phyloP scores from a whole-genome alignment of 108 stramenopile genomes.

The Chaetoceros tenuissimus region DNA sequence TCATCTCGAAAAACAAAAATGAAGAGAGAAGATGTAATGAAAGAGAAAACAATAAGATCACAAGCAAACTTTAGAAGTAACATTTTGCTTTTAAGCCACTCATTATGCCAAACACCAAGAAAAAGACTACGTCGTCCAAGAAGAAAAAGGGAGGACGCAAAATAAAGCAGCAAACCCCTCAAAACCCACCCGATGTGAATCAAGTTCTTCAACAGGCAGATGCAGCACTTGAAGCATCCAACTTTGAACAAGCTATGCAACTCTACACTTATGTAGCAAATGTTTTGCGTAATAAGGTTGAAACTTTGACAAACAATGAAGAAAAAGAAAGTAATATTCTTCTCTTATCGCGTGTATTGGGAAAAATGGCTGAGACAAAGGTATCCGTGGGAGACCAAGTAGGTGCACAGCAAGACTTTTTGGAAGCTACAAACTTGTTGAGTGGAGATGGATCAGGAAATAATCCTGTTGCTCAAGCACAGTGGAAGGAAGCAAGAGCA shows the following conservation, averaged over 20 bases:
- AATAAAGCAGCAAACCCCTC: background rate
- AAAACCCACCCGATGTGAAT: background rate
- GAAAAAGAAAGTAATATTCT: constrained; percentile 3
- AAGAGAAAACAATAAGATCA: no score
- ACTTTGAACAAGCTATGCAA: background rate
- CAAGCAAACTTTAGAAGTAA: no score
- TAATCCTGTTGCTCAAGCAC: constrained; percentile 12
- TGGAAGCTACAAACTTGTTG: constrained; percentile 46
- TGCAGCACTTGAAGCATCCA: background rate
- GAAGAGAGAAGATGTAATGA: no score
- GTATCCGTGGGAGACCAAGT: constrained; percentile 59
- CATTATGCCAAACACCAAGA: constrained; percentile 3
- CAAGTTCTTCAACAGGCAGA: background rate
- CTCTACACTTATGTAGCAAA: background rate
- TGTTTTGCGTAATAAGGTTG: background rate
- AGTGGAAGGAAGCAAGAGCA: constrained; percentile 32
- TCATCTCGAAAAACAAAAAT: no score
- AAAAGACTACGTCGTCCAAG: background rate
- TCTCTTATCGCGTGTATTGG: constrained; percentile 42
- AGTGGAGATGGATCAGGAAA: constrained; percentile 14
- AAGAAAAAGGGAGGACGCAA: background rate
- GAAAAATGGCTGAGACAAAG: constrained; percentile 62
- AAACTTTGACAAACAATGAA: background rate
- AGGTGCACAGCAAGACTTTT: constrained; percentile 51
- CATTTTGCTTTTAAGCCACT: no score